phyloP scores from a whole-genome alignment of 768 basidiomycete species.

The Scleroderma bovista region DNA sequence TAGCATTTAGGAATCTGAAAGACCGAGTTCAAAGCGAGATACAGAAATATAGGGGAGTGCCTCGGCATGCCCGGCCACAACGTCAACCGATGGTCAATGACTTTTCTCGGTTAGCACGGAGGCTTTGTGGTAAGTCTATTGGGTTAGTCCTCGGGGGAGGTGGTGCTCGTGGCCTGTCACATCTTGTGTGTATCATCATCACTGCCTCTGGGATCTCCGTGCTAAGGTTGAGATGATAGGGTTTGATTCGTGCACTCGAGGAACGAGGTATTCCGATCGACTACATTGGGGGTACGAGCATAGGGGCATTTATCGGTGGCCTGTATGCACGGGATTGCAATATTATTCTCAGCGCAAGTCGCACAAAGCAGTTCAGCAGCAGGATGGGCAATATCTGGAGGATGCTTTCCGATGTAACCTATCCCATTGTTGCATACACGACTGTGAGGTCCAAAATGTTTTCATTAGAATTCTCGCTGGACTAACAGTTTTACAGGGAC shows the following conservation, averaged over 20 bases:
- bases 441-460: slow-evolving; percentile 40
- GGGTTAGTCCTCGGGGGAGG: slow-evolving; percentile 95
- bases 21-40: slow-evolving; percentile 88
- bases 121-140: slow-evolving; percentile 89
- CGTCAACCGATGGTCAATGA: slow-evolving; percentile 83
- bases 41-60: slow-evolving; percentile 73
- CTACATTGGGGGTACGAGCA: slow-evolving; percentile 90
- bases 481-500: slow-evolving; percentile 52
- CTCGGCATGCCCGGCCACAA: slow-evolving; percentile 60
- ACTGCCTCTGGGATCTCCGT: slow-evolving; percentile 7
- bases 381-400: slow-evolving; percentile 95
- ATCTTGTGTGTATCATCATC: slow-evolving; percentile 41
- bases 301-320: slow-evolving; percentile 89
- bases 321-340: slow-evolving; percentile 94
- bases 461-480: slow-evolving; percentile 1
- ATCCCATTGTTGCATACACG: slow-evolving; percentile 71
- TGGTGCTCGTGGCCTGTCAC: slow-evolving; percentile 87
- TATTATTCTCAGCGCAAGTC: slow-evolving; percentile 74
- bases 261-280: slow-evolving; percentile 93
- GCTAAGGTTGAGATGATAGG: slow-evolving; percentile 40
- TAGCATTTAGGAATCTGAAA: slow-evolving; percentile 86
- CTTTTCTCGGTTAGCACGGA: slow-evolving; percentile 84
- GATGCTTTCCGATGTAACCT: slow-evolving; percentile 86
- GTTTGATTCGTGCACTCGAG: slow-evolving; percentile 87
- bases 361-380: slow-evolving; percentile 87